A percentile compares a stretch with the other conserved stretches of the same genome.
Conservation (phyloP, 2,329 filamentous ascomycete species). For the Neofusicoccum umdonicola region DNA sequence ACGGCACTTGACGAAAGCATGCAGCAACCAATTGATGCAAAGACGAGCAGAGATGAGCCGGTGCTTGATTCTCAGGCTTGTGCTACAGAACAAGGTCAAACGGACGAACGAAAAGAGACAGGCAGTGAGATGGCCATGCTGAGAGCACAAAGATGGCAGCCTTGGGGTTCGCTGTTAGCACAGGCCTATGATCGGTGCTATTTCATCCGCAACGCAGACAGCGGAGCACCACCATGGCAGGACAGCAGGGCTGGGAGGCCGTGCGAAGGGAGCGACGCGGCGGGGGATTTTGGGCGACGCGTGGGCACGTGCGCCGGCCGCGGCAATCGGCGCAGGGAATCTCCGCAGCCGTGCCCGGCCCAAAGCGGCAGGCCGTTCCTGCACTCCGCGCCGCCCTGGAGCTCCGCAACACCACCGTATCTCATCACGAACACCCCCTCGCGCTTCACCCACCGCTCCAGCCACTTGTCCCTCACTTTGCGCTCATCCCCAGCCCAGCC, state of each 20-base stretch:
- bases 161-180: background rate
- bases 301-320: background rate
- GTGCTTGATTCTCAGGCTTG: background rate
- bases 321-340: background rate
- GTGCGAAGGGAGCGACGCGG: background rate
- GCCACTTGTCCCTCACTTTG: background rate
- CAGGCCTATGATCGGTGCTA: too few species aligned
- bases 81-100: background rate
- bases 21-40: background rate
- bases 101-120: background rate
- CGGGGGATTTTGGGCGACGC: background rate
- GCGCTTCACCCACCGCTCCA: background rate
- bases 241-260: background rate
- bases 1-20: background rate
- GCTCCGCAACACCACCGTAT: background rate
- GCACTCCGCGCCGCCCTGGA: background rate
- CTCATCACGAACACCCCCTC: background rate
- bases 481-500: background rate
- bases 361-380: background rate
- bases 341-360: background rate
- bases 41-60: background rate
- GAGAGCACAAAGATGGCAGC: too few species aligned
- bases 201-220: background rate
- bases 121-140: background rate
- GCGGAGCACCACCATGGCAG: background rate